These are phyloP conservation scores for Leptographium procerum DNA, from an alignment of 2,329 filamentous ascomycete genomes.

Conservation along the genomic window DNA sequence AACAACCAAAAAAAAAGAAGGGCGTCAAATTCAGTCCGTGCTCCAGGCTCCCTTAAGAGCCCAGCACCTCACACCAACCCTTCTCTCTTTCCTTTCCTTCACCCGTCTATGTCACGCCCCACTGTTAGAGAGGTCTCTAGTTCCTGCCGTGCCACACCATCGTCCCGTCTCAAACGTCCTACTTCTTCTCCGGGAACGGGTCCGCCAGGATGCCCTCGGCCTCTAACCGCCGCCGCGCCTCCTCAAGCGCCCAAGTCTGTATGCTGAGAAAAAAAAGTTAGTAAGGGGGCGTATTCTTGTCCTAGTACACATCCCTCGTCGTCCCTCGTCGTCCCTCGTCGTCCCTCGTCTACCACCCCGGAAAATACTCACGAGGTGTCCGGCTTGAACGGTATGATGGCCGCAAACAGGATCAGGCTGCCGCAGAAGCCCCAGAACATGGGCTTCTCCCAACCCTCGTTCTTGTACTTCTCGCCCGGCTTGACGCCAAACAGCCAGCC, in stretches of 20 bases:
- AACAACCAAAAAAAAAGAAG: no score
- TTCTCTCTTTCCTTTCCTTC: neutral
- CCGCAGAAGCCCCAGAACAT: slow-evolving; percentile 81
- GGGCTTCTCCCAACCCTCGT: slow-evolving; percentile 89
- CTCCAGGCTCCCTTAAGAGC: neutral
- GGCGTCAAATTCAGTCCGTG: neutral
- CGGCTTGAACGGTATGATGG: slow-evolving; percentile 92
- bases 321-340: no score
- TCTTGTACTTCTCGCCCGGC: slow-evolving; percentile 89
- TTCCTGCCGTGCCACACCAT: no score
- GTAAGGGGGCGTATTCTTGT: no score
- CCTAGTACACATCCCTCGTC: no score
- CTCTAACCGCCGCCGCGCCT: slow-evolving; percentile 89
- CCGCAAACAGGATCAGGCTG: slow-evolving; percentile 57
- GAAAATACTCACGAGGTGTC: slow-evolving; percentile 98
- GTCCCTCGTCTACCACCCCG: no score
- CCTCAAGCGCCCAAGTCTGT: slow-evolving; percentile 98
- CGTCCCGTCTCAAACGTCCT: no score
- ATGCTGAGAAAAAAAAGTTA: slow-evolving; percentile 47
- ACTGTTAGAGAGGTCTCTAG: no score
- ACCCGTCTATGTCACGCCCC: no score
- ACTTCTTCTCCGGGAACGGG: slow-evolving; percentile 50
- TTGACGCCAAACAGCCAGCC: slow-evolving; percentile 93
- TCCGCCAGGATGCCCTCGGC: slow-evolving; percentile 88
- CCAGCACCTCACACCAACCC: no score